These are phyloP conservation scores for Lachnellula cervina DNA, from an alignment of 2,329 filamentous ascomycete genomes.

Conservation along the genomic window DNA sequence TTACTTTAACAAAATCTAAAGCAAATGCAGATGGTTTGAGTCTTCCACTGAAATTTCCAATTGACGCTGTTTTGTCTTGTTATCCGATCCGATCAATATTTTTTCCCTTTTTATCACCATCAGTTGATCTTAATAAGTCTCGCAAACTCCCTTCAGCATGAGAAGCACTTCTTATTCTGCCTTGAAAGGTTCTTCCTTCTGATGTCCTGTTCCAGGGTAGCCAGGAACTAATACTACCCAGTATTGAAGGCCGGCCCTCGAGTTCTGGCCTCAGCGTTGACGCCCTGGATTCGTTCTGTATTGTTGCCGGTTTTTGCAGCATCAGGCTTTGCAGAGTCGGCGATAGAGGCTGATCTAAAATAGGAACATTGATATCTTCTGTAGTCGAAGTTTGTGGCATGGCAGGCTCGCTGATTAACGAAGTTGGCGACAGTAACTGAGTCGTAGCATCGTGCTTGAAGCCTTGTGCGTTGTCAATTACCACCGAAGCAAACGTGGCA, in stretches of 20 bases:
- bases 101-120: constrained; percentile 31
- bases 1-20: background rate
- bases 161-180: constrained; percentile 32
- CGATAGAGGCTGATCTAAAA: constrained; percentile 11
- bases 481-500: constrained; percentile 41
- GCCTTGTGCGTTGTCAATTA: constrained; percentile 36
- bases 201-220: constrained; percentile 25
- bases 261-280: constrained; percentile 21
- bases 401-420: constrained; percentile 52
- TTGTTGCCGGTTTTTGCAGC: constrained; percentile 20
- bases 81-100: constrained; percentile 21
- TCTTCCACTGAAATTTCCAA: background rate
- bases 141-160: constrained; percentile 54
- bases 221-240: constrained; percentile 29
- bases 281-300: constrained; percentile 25
- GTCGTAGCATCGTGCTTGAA: constrained; percentile 30
- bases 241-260: constrained; percentile 19
- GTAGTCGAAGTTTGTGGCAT: constrained; percentile 50
- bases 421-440: constrained; percentile 35
- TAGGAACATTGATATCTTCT: constrained; percentile 21
- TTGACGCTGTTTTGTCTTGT: background rate
- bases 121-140: constrained; percentile 43
- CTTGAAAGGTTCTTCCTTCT: constrained; percentile 18
- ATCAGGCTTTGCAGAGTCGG: constrained; percentile 18
- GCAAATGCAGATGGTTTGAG: background rate